These are phyloP conservation scores for Xylariales sp. DNA, from an alignment of 2,329 filamentous ascomycete genomes.

Conservation along the genomic window DNA sequence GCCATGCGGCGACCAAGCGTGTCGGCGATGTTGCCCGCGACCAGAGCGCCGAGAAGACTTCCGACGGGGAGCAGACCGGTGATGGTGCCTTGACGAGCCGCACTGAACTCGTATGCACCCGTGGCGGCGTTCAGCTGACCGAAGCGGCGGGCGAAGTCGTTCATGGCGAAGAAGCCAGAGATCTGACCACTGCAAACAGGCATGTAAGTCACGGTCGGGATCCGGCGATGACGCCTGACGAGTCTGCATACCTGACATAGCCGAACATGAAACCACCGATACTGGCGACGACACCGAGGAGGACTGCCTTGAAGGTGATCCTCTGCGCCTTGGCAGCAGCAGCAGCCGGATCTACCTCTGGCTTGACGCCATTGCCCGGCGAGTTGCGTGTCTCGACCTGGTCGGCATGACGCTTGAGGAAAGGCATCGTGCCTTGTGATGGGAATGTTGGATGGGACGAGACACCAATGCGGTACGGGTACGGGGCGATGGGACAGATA, in stretches of 20 bases:
- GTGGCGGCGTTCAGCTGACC: slow-evolving; percentile 30
- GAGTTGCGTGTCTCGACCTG: slow-evolving; percentile 20
- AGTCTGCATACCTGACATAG: slow-evolving; percentile 50
- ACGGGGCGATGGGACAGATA: not conserved
- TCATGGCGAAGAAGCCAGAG: slow-evolving; percentile 58
- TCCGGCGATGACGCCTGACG: not conserved
- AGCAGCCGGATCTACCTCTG: slow-evolving; percentile 8
- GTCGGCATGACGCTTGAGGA: slow-evolving; percentile 21
- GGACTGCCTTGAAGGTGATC: slow-evolving; percentile 34
- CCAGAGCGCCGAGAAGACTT: slow-evolving; percentile 52
- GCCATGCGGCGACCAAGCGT: slow-evolving; percentile 55
- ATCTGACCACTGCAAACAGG: slow-evolving; percentile 50
- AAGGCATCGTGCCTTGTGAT: slow-evolving; percentile 19
- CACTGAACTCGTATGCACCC: slow-evolving; percentile 45
- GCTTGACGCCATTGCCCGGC: slow-evolving; percentile 3
- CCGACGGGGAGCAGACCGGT: slow-evolving; percentile 59
- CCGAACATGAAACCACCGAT: slow-evolving; percentile 56
- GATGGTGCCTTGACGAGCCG: slow-evolving; percentile 58
- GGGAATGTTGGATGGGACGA: slow-evolving; percentile 1
- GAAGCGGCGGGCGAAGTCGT: slow-evolving; percentile 51
- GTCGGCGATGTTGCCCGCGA: slow-evolving; percentile 58
- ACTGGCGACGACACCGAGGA: slow-evolving; percentile 47
- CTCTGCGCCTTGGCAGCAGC: slow-evolving; percentile 12
- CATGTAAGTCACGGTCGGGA: slow-evolving; percentile 9
- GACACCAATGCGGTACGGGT: not conserved